Evolutionary conservation across 2,329 filamentous ascomycete species (phyloP).

Genomic region (Hypoxylon sp.): DNA sequence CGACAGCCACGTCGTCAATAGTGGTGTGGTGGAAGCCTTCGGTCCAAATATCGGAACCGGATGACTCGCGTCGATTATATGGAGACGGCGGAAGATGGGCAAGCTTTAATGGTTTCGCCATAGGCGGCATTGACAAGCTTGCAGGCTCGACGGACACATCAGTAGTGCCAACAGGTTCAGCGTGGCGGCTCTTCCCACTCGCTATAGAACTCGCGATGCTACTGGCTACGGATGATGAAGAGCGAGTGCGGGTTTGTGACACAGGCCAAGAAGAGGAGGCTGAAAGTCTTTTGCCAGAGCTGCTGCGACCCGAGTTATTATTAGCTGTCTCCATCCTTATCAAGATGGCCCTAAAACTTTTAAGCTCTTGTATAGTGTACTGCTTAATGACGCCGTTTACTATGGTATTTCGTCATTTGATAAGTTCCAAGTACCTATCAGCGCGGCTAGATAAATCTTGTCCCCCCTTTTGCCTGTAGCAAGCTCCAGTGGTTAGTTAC

Average conservation of each 20-base stretch:
- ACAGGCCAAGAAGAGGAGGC: slow-evolving; percentile 45
- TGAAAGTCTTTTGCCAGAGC: slow-evolving; percentile 44
- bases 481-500: slow-evolving; percentile 17
- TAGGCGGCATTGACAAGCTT: slow-evolving; percentile 76
- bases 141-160: slow-evolving; percentile 71
- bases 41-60: slow-evolving; percentile 59
- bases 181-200: slow-evolving; percentile 70
- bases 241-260: slow-evolving; percentile 60
- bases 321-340: slow-evolving; percentile 38
- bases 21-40: slow-evolving; percentile 55
- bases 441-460: slow-evolving; percentile 22
- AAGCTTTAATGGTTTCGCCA: slow-evolving; percentile 59
- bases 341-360: slow-evolving; percentile 19
- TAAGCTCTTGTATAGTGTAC: slow-evolving; percentile 30
- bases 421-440: slow-evolving; percentile 31
- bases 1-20: slow-evolving; percentile 60
- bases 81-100: slow-evolving; percentile 60
- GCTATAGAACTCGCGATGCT: slow-evolving; percentile 54
- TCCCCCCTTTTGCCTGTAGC: slow-evolving; percentile 20
- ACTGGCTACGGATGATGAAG: slow-evolving; percentile 54
- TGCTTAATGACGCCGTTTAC: slow-evolving; percentile 14
- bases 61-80: slow-evolving; percentile 62
- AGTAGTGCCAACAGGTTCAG: slow-evolving; percentile 70
- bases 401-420: slow-evolving; percentile 35
- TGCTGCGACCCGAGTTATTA: slow-evolving; percentile 35